These are phyloP conservation scores for Citrullus colocynthis DNA, from an alignment of 306 rosid genomes.

Conservation along the genomic window DNA sequence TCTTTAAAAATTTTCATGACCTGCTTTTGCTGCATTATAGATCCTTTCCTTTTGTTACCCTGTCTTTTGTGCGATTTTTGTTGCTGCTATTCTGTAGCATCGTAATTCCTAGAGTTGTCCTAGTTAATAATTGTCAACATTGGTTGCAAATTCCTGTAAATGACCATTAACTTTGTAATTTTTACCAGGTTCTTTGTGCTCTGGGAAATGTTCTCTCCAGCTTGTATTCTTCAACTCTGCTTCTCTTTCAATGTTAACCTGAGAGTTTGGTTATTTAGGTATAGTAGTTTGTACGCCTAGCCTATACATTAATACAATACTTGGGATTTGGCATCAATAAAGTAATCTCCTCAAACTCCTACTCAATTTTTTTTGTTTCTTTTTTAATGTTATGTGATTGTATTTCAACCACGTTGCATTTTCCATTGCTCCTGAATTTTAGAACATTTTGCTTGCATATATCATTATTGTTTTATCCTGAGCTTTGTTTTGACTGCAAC, in stretches of 20 bases:
- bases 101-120: not conserved
- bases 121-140: not conserved
- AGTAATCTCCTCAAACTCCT: not conserved
- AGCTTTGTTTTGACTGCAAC: not conserved
- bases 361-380: not conserved
- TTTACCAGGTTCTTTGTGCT: not conserved
- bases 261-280: not conserved
- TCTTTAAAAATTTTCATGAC: not conserved
- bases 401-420: not conserved
- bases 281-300: not conserved
- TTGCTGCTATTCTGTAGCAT: not conserved
- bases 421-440: not conserved
- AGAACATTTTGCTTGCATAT: not conserved
- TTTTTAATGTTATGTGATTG: not conserved
- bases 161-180: not conserved
- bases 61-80: not conserved
- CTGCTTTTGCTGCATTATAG: not conserved
- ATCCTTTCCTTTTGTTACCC: not conserved
- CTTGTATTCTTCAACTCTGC: not conserved
- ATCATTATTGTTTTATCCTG: not conserved
- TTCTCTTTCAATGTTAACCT: not conserved
- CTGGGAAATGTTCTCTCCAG: not conserved
- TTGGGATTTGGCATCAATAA: conserved; percentile 2
- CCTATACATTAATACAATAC: not conserved
- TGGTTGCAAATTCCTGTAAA: not conserved